These are phyloP conservation scores for Plasmodium vivax DNA, from an alignment of 169 alveolate genomes.

Conservation along the genomic window DNA sequence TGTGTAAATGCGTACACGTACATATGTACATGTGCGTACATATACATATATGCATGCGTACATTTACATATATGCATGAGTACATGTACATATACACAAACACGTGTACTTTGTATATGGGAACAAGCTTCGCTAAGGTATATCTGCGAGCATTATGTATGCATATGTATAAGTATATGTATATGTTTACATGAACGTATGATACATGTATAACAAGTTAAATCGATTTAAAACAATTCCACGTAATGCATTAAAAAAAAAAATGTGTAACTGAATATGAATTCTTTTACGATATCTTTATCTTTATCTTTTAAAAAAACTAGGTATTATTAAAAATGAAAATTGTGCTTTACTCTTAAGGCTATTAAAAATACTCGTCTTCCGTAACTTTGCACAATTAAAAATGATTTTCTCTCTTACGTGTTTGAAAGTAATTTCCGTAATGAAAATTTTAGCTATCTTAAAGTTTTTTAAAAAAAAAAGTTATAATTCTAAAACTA, in stretches of 20 bases:
- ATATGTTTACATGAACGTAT: constrained; percentile 4
- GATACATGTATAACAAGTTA: constrained; percentile 19
- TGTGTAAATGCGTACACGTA: background rate
- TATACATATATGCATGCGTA: background rate
- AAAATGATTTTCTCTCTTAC: constrained; percentile 1
- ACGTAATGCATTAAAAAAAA: background rate
- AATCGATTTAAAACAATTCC: constrained; percentile 24
- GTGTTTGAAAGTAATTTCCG: constrained; percentile 27
- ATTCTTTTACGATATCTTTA: background rate
- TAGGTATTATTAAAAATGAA: background rate
- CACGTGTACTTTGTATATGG: background rate
- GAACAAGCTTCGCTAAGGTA: background rate
- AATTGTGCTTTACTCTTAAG: constrained; percentile 7
- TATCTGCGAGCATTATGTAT: background rate
- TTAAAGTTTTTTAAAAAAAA: background rate
- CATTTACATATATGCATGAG: background rate
- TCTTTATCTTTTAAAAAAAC: background rate
- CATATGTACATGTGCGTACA: background rate
- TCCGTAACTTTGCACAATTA: constrained; percentile 43
- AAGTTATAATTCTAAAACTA: constrained; percentile 39
- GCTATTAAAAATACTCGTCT: constrained; percentile 33
- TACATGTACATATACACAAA: background rate
- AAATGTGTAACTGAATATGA: constrained; percentile 9
- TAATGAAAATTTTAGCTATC: constrained; percentile 1
- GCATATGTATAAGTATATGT: background rate